Percentiles rank a stretch among this genome's conserved stretches.
Evolutionary conservation across 202 grass and related monocot genomes (phyloP).

Genomic region (Alloteropsis angusta): DNA sequence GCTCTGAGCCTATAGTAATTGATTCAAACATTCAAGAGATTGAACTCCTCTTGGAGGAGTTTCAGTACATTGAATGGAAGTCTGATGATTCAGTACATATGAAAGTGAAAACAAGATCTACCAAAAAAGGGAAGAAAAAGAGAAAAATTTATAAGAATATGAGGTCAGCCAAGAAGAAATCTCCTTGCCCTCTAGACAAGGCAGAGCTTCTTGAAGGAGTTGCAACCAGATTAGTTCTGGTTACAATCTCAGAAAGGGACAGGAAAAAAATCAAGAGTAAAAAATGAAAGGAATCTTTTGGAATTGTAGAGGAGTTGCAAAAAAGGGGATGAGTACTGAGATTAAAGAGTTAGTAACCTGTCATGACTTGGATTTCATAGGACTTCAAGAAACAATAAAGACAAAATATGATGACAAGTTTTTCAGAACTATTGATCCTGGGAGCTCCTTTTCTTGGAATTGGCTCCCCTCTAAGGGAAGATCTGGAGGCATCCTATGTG

Average conservation of each 20-base stretch:
- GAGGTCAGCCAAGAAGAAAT: too few species aligned
- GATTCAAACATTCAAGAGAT: too few species aligned
- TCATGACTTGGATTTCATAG: fast-evolving
- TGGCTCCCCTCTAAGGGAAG: neutral
- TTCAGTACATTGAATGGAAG: too few species aligned
- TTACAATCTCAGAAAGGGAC: neutral
- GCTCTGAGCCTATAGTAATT: too few species aligned
- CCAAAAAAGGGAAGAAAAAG: too few species aligned
- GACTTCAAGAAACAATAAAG: neutral
- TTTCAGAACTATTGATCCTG: neutral
- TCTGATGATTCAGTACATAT: too few species aligned
- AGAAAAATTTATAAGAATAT: too few species aligned
- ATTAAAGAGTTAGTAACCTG: neutral
- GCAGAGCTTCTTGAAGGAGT: too few species aligned
- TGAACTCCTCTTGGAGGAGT: neutral
- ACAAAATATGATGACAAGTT: neutral
- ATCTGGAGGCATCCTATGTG: neutral
- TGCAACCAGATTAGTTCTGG: neutral
- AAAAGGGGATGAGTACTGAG: fast-evolving
- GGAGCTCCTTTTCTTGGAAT: fast-evolving
- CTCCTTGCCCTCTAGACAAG: too few species aligned
- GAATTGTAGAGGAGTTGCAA: neutral
- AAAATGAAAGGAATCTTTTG: neutral
- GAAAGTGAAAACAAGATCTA: fast-evolving
- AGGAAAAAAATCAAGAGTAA: fast-evolving